phyloP scores from a whole-genome alignment of 441 rosid genomes.

The Jatropha multifida region DNA sequence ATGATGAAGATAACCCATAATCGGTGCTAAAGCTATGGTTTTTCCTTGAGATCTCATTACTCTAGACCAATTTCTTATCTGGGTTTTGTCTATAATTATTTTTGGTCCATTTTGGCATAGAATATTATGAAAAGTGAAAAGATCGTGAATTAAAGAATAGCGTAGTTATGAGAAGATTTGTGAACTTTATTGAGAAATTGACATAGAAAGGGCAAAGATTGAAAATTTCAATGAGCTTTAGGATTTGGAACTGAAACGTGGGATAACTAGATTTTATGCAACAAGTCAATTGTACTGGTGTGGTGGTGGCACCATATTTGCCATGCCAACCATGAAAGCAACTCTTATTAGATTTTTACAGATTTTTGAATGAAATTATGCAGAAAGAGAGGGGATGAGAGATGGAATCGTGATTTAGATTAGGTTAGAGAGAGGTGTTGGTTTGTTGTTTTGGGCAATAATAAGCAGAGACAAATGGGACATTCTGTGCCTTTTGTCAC shows the following conservation, averaged over 20 bases:
- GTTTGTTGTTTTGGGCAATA: too few species aligned
- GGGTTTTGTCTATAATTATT: slow-evolving; percentile 53
- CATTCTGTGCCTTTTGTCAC: too few species aligned
- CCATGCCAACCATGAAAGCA: neutral
- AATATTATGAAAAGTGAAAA: too few species aligned
- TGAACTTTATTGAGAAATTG: neutral
- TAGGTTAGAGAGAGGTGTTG: too few species aligned
- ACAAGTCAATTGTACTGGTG: neutral
- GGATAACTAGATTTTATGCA: neutral
- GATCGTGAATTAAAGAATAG: neutral
- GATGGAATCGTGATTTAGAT: too few species aligned
- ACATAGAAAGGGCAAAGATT: neutral
- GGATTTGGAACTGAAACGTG: neutral
- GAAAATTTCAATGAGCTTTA: neutral
- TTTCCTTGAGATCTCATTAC: slow-evolving; percentile 54
- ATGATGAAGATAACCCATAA: slow-evolving; percentile 90
- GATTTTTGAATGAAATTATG: too few species aligned
- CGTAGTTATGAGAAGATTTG: neutral
- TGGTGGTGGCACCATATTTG: neutral
- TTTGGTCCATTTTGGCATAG: slow-evolving; percentile 39
- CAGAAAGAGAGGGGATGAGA: too few species aligned
- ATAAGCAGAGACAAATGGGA: too few species aligned
- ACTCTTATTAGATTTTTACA: too few species aligned
- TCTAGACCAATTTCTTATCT: slow-evolving; percentile 87
- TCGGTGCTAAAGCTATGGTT: slow-evolving; percentile 69